These are phyloP conservation scores for Penicillium sp. DNA, from an alignment of 2,329 filamentous ascomycete genomes.

Conservation along the genomic window DNA sequence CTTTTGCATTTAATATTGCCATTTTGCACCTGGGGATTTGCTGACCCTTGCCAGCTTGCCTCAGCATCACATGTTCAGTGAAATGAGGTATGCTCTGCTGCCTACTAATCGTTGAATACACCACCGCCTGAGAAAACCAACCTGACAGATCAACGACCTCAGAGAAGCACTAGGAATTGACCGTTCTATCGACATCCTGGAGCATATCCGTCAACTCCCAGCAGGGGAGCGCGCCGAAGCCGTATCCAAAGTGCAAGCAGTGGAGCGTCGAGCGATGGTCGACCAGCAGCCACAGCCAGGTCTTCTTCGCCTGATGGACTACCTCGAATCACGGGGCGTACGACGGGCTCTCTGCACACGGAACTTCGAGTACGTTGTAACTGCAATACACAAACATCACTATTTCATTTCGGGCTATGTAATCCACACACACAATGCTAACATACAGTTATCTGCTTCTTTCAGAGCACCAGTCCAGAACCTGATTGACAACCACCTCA, in stretches of 20 bases:
- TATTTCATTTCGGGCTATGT: not conserved
- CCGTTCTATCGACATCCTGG: conserved; percentile 76
- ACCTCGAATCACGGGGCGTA: conserved; percentile 66
- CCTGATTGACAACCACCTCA: conserved; percentile 68
- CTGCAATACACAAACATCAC: not conserved
- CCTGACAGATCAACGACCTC: not conserved
- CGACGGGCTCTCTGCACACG: conserved; percentile 87
- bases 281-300: conserved; percentile 79
- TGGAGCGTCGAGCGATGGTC: conserved; percentile 79
- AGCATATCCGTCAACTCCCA: conserved; percentile 77
- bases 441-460: not conserved
- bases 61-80: conserved; percentile 90
- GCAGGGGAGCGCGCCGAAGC: conserved; percentile 61
- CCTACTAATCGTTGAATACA: not conserved
- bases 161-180: conserved; percentile 66
- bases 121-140: not conserved
- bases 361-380: conserved; percentile 70
- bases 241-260: conserved; percentile 69
- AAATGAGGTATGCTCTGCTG: conserved; percentile 65
- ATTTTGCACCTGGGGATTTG: not conserved
- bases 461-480: conserved; percentile 43
- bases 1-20: too few species aligned
- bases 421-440: not conserved
- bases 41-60: conserved; percentile 61
- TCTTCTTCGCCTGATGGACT: conserved; percentile 73